Conservation (phyloP, 2,329 filamentous ascomycete species). For the Talaromyces piceae region DNA sequence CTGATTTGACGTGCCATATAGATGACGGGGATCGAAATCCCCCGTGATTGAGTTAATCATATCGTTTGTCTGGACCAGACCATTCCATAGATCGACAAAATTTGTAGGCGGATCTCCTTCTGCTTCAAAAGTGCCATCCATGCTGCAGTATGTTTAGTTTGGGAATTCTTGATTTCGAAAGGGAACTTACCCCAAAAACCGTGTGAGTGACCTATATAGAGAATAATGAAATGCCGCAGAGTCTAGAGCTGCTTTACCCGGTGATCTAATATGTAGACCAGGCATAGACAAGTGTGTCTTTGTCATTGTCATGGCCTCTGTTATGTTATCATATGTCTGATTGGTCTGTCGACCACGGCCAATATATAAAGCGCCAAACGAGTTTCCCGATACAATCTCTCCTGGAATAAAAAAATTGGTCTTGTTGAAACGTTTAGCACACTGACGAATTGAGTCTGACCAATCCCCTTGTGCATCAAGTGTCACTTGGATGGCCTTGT, state of each 20-base stretch:
- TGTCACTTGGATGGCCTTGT: slow-evolving; percentile 54
- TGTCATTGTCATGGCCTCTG: slow-evolving; percentile 38
- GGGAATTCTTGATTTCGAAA: not conserved
- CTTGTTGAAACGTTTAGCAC: slow-evolving; percentile 47
- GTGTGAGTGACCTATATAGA: slow-evolving; percentile 48
- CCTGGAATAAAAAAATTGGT: slow-evolving; percentile 54
- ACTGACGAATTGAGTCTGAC: slow-evolving; percentile 45
- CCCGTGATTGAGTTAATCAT: slow-evolving; percentile 49
- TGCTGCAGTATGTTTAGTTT: slow-evolving; percentile 10
- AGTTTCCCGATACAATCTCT: slow-evolving; percentile 53
- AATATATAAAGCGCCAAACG: slow-evolving; percentile 49
- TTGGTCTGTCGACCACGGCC: slow-evolving; percentile 49
- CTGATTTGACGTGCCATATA: slow-evolving; percentile 55
- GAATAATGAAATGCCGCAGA: slow-evolving; percentile 53
- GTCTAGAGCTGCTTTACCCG: slow-evolving; percentile 45
- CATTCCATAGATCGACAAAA: slow-evolving; percentile 46
- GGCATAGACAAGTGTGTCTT: slow-evolving; percentile 29
- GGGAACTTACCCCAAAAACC: slow-evolving; percentile 42
- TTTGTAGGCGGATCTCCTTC: slow-evolving; percentile 44
- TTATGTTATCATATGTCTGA: slow-evolving; percentile 37
- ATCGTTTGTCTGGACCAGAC: slow-evolving; percentile 49
- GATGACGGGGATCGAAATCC: slow-evolving; percentile 50
- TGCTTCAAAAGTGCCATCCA: slow-evolving; percentile 45
- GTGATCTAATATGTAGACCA: slow-evolving; percentile 41
- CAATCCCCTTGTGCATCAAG: slow-evolving; percentile 50